Evolutionary conservation across 805 yeast species (phyloP), one percentile per base, ranked within the genome.

Genomic region (Sugiyamaella floridensis): DNA sequence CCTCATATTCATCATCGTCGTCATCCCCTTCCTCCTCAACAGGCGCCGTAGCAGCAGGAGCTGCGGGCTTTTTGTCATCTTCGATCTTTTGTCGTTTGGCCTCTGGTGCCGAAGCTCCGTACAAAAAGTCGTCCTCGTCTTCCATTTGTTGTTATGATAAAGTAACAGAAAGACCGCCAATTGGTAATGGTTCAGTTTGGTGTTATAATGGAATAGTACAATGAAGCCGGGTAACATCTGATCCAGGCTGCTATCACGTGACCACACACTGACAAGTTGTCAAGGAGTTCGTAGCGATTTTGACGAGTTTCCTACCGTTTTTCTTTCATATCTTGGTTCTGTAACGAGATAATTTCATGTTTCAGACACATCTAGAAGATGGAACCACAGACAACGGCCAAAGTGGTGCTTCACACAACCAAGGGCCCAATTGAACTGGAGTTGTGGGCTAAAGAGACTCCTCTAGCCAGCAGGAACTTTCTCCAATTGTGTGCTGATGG

Each of bases 391-490:
- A 55, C 66, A 9, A 55, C 60, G 15, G 67, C 67, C 4, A 78
- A 76, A 57, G 83, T 81, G n/a, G 63, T 71, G 1, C 55, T 86
- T 2, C 58, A 65, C 15, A 84, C 92, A 0, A 69, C 77, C 2
- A 80, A 79, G 51, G 92, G 92, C 0, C 67, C 71, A 2, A 65
- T 85, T 0, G 79, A 75, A 22, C 65, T 85, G 1, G 89, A 81
- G 53, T 63, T 85, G 6, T 86, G 85, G 82, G 86, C 89, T 11
- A 79, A 79, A 58, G 88, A 86, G 62, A 66, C 77, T 2, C 89
- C 89, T 0, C 55, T 57, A 0, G 73, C 80, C 1, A 61, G 76
- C 29, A 61, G 73, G 37, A 60, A 62, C 40, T 83, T 85, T 58
- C 61, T 85, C n/a, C 70, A 72, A 48, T 71, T 70, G 40, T 77